phyloP scores from a whole-genome alignment of 225 moss, liverwort and hornwort genomes.

The Bryum argenteum region DNA sequence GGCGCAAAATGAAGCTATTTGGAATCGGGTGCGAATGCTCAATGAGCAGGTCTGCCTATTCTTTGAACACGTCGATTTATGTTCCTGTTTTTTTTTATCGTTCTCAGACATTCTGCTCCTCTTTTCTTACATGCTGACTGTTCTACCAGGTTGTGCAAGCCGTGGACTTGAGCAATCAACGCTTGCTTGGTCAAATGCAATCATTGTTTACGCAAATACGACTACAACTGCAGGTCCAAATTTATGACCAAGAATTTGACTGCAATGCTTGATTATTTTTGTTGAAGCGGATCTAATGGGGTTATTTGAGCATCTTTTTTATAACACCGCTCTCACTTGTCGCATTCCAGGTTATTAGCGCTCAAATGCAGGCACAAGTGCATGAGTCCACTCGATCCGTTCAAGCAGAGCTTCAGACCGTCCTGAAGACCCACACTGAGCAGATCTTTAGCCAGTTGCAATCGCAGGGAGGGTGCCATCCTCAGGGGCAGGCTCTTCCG shows the following conservation, averaged over 20 bases:
- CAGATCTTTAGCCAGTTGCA: conserved; percentile 49
- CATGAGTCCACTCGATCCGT: conserved; percentile 51
- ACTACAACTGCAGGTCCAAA: conserved; percentile 45
- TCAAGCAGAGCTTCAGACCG: conserved; percentile 52
- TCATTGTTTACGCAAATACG: conserved; percentile 48
- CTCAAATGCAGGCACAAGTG: conserved; percentile 57
- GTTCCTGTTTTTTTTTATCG: neutral
- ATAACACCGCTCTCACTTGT: neutral
- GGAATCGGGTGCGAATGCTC: conserved; percentile 49
- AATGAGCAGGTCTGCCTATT: conserved; percentile 48
- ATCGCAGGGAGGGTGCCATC: conserved; percentile 26
- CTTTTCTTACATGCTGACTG: neutral
- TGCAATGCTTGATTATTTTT: conserved; percentile 3
- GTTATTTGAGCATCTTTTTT: neutral
- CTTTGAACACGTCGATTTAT: neutral
- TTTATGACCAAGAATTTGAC: neutral
- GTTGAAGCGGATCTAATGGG: neutral
- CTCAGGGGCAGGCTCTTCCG: conserved; percentile 30
- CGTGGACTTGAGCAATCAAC: conserved; percentile 59
- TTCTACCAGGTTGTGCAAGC: conserved; percentile 47
- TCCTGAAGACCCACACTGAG: conserved; percentile 46
- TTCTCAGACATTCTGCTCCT: neutral
- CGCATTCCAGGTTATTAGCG: conserved; percentile 39
- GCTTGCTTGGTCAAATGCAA: conserved; percentile 50
- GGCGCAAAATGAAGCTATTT: conserved; percentile 55